Evolutionary conservation across 1,284 basidiomycete genomes (phyloP).

Genomic region (Tetrapyrgos nigripes): DNA sequence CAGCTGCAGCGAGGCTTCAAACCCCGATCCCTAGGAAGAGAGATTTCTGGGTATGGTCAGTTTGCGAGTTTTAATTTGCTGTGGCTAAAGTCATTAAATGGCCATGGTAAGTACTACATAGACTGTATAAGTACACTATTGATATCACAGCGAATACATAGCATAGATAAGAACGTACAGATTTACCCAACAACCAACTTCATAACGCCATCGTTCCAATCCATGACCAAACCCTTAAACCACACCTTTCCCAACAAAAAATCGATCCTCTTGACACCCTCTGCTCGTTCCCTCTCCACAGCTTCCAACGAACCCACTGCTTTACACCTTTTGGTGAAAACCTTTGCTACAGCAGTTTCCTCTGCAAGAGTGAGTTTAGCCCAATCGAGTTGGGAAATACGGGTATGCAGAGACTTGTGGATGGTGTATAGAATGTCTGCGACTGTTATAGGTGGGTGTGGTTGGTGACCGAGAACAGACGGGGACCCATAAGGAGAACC

Average conservation of each 20-base stretch:
- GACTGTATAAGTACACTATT: no score
- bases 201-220: constrained; percentile 17
- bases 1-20: no score
- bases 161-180: no score
- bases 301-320: constrained; percentile 14
- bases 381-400: constrained; percentile 20
- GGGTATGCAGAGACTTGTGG: constrained; percentile 15
- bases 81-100: no score
- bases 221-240: constrained; percentile 20
- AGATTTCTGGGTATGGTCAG: no score
- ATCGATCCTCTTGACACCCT: constrained; percentile 24
- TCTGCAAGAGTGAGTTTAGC: constrained; percentile 8
- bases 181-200: constrained; percentile 9
- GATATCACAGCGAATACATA: no score
- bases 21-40: no score
- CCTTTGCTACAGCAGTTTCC: constrained; percentile 13
- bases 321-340: constrained; percentile 19
- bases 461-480: constrained; percentile 20
- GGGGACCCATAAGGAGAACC: no score
- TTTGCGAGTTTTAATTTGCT: no score
- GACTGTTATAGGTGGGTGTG: constrained; percentile 12
- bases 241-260: constrained; percentile 19
- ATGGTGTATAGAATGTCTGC: constrained; percentile 17
- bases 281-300: constrained; percentile 9
- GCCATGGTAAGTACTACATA: no score